Evolutionary conservation across 768 basidiomycete genomes (phyloP), one percentile per base, ranked within the genome.

Genomic region (Lactarius psammicola): DNA sequence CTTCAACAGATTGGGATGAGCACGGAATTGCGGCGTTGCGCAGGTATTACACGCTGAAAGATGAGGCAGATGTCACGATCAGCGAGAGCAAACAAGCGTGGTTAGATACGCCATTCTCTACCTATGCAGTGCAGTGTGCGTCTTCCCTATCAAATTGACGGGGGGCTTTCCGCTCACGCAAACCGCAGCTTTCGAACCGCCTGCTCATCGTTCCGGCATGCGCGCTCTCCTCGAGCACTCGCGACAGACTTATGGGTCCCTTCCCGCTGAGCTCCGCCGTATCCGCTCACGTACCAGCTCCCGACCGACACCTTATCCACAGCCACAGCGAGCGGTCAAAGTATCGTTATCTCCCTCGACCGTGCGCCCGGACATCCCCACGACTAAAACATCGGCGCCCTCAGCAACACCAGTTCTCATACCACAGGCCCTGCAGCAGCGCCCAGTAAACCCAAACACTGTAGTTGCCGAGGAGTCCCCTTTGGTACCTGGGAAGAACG

Each of bases 61-160:
- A 87, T 58, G 90, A 92, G 74, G 90, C 83, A 6, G 80, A 88
- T 42, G 82, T 79, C 26, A 84, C 85, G 0, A 86, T 92, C 5
- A 77, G 74, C 1, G 89, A 90, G 72, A 93, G 90, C 71, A 80
- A 84, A 74, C 81, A 79, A 11, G 68, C 74, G 1, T 92, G 89
- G 90, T 56, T 70, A 0, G 90, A 92, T 70, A 93, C 90, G 0
- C 84, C 89, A 0, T 87, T 89, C 70, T 92, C 89, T 0, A 30
- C 86, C n/a, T 90, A 82, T 57, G 87, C 87, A 8, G 31, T 90
- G 49, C 90, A 92, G 76, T 82, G 90, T 91, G 71, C 76, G 87
- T 81, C 6, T 10, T 23, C 57, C n/a, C 60, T 36, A 34, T 4
- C 30, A 65, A 13, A 5, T 23, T 5, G 56, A 20, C 2, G 46